Base-by-base conservation (phyloP, 306 rosid species). In the Arachis stenosperma region DNA sequence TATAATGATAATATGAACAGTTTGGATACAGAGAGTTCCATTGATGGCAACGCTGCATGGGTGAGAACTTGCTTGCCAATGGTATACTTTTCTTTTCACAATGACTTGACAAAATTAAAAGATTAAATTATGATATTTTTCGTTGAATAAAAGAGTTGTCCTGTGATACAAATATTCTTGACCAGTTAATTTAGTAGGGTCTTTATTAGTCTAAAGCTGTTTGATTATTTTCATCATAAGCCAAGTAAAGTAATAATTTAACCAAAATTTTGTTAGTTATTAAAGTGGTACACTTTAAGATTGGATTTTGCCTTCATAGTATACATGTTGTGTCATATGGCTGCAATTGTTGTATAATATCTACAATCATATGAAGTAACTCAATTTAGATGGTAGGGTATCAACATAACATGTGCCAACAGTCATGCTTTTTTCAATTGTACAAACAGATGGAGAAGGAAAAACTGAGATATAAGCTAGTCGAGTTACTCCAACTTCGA, bases 11-110 rank as follows among this genome's bases (percentile, higher is more conserved):
- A 75, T 71, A 56, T 60, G 54, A 79, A 70, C 91, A 93, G 97
- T 81, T 59, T 48, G 65, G 89, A 79, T 40, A 93, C 91, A 0
- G 95, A 88, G 41, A 92, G 87, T 70, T 85, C 90, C 33, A 17
- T 17, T 17, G 17, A 81, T 46, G 85, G 83, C 77, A 89, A 80
- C 82, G 84, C 91, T 42, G 67, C 90, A 48, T 82, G 86, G 91
- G 98, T 93, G 73, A 86, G 88, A 70, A 59, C 59, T 82, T 48
- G 44, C 44, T 73, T 58, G 73, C 64, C 8, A 47, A 40, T n/a
- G 4, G 55, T 59, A 2, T 33, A 33, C 3, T 33, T 33, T 33
- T 33, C 37, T 33, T 33, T 33, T 33, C 3, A 33, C 37, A 33
- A 33, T 33, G 37, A 33, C 37, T 17, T 33, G 37, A 33, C 37